phyloP scores from a whole-genome alignment of 2,329 filamentous ascomycete species.

The Aspergillus fumigatus region DNA sequence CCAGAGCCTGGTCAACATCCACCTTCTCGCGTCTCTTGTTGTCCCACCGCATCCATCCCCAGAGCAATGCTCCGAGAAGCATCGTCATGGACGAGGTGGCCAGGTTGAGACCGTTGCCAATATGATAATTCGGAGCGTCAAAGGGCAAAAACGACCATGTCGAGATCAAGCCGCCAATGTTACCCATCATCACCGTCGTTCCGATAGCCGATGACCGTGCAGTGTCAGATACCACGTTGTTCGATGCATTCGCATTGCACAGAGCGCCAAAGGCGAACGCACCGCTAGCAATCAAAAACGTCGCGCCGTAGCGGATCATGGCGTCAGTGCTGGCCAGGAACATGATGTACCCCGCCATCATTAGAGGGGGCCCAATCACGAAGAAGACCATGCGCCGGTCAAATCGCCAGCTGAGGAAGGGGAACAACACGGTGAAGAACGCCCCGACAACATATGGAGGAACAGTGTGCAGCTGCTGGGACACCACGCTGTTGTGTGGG shows the following conservation, averaged over 20 bases:
- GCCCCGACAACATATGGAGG: conserved; percentile 66
- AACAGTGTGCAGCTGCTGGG: conserved; percentile 65
- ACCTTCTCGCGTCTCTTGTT: conserved; percentile 56
- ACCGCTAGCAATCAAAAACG: conserved; percentile 63
- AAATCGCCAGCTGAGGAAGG: conserved; percentile 57
- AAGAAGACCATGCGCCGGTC: conserved; percentile 60
- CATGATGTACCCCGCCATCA: conserved; percentile 67
- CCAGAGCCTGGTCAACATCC: conserved; percentile 54
- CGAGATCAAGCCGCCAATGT: conserved; percentile 63
- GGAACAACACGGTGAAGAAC: conserved; percentile 61
- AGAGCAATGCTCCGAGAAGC: conserved; percentile 45
- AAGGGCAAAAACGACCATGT: conserved; percentile 62
- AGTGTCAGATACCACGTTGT: conserved; percentile 68
- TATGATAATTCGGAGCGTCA: conserved; percentile 63
- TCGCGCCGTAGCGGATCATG: conserved; percentile 62
- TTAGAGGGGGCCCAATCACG: conserved; percentile 55
- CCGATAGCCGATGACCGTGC: conserved; percentile 64
- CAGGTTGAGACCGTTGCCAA: conserved; percentile 68
- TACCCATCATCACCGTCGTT: conserved; percentile 66
- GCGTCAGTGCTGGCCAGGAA: conserved; percentile 56
- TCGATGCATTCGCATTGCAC: conserved; percentile 62
- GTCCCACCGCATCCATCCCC: conserved; percentile 59
- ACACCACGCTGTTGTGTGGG: conserved; percentile 52
- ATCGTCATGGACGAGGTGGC: conserved; percentile 57
- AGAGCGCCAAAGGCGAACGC: conserved; percentile 62